Evolutionary conservation across 169 alveolate species (phyloP), one percentile per base, ranked within the genome.

Genomic region (Plasmodium blacklocki): DNA sequence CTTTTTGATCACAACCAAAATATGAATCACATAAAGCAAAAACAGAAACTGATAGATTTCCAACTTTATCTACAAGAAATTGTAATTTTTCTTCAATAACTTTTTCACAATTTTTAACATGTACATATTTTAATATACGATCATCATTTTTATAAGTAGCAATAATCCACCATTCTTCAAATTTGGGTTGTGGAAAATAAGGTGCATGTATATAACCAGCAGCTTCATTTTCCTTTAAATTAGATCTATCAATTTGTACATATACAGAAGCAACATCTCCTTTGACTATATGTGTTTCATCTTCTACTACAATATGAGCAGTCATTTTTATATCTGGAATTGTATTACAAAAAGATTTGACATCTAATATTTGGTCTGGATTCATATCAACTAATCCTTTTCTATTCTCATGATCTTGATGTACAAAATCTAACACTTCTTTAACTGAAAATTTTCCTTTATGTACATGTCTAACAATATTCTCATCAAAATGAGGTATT

Each of bases 201-300:
- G 98, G 98, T 23, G 98, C 97, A 83, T 96, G 98, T 26, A 96
- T 94, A 29, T 97, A 97, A 4, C 98, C 98, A 26, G 93, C 86
- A 12, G 96, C 93, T 80, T 94, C 96, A 12, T 94, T 93, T 64
- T 93, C 95, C 74, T 94, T 74, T 88, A 96, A 88, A 85, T 96
- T 96, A 23, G 63, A 63, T 54, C 98, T 95, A 39, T 90, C 94
- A 54, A 96, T 74, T 62, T 73, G 95, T 32, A 96, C 91, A 66
- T 93, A 95, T 56, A 96, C 91, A 1, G 98, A 96, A 45, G 96
- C 96, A 12, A 96, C 78, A 71, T 96, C 98, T 18, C 98, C 98
- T 62, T 91, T 96, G 11, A 95, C 97, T 49, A 96, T 95, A 64
- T 95, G 97, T 15, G 90, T 93, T 32, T 96, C 98, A 78, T 95